phyloP scores from a whole-genome alignment of 257 asterid genomes.

The Fraxinus quadrangulata region DNA sequence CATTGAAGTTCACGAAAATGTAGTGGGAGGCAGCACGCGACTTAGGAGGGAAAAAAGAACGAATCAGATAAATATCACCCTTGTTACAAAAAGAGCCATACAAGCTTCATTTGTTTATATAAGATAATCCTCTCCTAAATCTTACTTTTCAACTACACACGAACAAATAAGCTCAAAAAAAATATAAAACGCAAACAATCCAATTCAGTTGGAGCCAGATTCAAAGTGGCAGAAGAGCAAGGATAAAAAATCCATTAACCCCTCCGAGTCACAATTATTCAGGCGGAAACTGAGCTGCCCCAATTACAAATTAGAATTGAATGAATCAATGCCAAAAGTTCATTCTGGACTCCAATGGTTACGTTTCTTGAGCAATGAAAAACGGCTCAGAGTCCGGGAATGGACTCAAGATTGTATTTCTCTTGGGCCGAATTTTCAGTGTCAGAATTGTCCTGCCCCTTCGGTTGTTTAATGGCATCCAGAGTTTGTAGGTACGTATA shows the following conservation, averaged over 20 bases:
- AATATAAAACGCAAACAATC: background rate
- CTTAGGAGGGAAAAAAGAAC: background rate
- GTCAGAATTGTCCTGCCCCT: conserved; percentile 50
- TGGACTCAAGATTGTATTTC: conserved; percentile 92
- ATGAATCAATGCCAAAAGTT: conserved; percentile 26
- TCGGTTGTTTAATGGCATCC: conserved; percentile 75
- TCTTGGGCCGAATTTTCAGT: conserved; percentile 54
- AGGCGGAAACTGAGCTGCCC: conserved; percentile 32
- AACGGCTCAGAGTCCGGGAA: conserved; percentile 89
- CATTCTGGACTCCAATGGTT: conserved; percentile 21
- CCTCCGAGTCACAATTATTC: conserved; percentile 16
- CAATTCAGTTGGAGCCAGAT: conserved; percentile 8
- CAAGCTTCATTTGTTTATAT: conserved; percentile 22
- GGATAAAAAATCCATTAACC: conserved; percentile 13
- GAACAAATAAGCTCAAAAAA: conserved; percentile 4
- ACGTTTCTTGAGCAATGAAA: conserved; percentile 34
- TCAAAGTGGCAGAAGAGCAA: conserved; percentile 4
- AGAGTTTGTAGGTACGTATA: conserved; percentile 73
- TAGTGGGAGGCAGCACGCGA: background rate
- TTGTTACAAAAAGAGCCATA: background rate
- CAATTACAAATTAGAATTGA: conserved; percentile 23
- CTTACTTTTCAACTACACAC: conserved; percentile 16
- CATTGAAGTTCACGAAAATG: background rate
- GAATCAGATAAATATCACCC: background rate
- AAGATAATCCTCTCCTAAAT: background rate